Conservation (phyloP, 768 basidiomycete species). For the Boletus eberwhitei region DNA sequence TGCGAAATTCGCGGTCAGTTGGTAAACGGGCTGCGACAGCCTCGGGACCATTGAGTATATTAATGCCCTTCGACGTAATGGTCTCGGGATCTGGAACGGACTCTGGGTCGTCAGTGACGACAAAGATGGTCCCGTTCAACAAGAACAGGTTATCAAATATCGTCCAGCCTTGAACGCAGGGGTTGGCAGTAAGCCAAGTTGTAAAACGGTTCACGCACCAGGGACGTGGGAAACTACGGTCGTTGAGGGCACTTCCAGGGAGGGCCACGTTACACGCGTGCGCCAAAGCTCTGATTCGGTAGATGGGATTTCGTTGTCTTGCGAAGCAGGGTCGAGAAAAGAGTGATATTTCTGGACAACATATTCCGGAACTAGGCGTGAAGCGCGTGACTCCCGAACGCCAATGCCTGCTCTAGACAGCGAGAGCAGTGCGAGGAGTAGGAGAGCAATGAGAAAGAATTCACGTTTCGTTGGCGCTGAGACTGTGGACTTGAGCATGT, state of each 20-base stretch:
- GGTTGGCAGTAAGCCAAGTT: neutral
- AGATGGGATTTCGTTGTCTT: slow-evolving; percentile 9
- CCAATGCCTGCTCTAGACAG: slow-evolving; percentile 30
- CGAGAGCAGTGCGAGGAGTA: slow-evolving; percentile 48
- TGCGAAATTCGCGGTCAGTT: slow-evolving; percentile 71
- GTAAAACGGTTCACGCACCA: slow-evolving; percentile 39
- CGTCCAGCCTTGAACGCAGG: slow-evolving; percentile 70
- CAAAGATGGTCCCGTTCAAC: slow-evolving; percentile 74
- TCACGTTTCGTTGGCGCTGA: slow-evolving; percentile 56
- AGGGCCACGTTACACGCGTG: slow-evolving; percentile 39
- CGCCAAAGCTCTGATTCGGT: slow-evolving; percentile 28
- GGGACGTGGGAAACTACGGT: slow-evolving; percentile 72
- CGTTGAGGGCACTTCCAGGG: slow-evolving; percentile 49
- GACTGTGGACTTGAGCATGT: slow-evolving; percentile 17
- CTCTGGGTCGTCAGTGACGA: slow-evolving; percentile 73
- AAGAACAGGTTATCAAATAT: slow-evolving; percentile 83
- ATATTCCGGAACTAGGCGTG: slow-evolving; percentile 7
- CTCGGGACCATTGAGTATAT: slow-evolving; percentile 55
- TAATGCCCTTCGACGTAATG: slow-evolving; percentile 68
- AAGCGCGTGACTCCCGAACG: neutral
- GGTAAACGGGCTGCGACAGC: slow-evolving; percentile 63
- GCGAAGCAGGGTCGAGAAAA: neutral
- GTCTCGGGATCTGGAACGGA: slow-evolving; percentile 59
- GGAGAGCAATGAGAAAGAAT: slow-evolving; percentile 44
- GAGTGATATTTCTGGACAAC: slow-evolving; percentile 1